phyloP scores from a whole-genome alignment of 176 grass and related monocot genomes.

The Musa beccarii region DNA sequence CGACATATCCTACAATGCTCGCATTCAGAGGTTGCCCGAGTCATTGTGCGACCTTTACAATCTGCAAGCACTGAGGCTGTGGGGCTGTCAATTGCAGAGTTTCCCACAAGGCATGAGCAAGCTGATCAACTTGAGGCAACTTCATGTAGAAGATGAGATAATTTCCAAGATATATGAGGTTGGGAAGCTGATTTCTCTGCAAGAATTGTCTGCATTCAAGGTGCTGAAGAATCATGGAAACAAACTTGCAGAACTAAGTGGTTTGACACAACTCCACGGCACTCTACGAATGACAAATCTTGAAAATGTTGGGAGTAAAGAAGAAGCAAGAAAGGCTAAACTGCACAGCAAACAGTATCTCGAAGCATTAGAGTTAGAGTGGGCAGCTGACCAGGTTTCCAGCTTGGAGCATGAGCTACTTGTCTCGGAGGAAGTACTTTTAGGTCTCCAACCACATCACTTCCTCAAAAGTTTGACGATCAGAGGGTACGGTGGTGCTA shows the following conservation, averaged over 20 bases:
- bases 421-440: no score
- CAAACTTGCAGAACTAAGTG: conserved; percentile 20
- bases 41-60: conserved; percentile 26
- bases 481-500: conserved; percentile 1
- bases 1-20: conserved; percentile 9
- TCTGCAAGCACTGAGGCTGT: conserved; percentile 15
- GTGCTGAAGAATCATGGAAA: conserved; percentile 6
- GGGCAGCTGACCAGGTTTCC: no score
- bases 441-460: no score
- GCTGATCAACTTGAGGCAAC: conserved; percentile 8
- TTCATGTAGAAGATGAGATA: neutral
- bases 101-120: conserved; percentile 14
- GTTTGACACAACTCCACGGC: conserved; percentile 18
- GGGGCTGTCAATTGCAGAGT: conserved; percentile 3
- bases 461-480: conserved; percentile 20
- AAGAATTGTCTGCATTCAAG: no score
- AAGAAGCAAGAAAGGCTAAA: neutral
- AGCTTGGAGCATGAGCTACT: no score
- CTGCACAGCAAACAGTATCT: no score
- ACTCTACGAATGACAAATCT: conserved; percentile 11
- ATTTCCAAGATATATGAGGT: no score
- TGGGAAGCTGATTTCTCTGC: no score
- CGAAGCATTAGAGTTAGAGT: no score
- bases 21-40: conserved; percentile 11
- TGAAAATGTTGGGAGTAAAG: conserved; percentile 18